Evolutionary conservation across 1,284 basidiomycete species (phyloP), one percentile per base, ranked within the genome.

Genomic region (Porodaedalea pini): DNA sequence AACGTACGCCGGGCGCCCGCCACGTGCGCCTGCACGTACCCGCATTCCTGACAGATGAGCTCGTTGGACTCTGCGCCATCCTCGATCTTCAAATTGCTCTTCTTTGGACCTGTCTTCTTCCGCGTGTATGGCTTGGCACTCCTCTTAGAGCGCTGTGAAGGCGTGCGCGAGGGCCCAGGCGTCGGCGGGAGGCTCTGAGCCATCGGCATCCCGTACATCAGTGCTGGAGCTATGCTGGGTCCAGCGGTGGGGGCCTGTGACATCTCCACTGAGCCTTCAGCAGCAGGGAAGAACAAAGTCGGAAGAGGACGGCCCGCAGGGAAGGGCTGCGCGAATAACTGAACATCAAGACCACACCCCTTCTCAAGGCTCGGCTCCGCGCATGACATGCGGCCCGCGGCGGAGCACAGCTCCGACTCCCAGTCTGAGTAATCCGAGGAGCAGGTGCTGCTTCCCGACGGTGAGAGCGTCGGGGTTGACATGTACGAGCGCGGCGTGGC

Each of bases 401-500:
- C 43, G n/a, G 21, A 2, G 6, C 21, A 21, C 11, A 34, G n/a
- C 40, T 43, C 40, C 23, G 15, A 17, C 21, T 43, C 51, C 51
- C 36, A 43, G 10, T 56, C 54, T 21, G 47, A 29, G 27, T 56
- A 47, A 1, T 48, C 37, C 8, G 37, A 37, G 21, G 34, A 49
- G 55, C 29, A 56, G n/a, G 43, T 19, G 47, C 55, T 51, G 27
- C 47, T 51, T 7, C 29, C 29, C 13, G 36, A 40, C 2, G 55
- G 55, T 6, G 55, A 56, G 19, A 56, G 55, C 29, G 47, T 54
- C n/a, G 27, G 32, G 5, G 40, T 19, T 21, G 45, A 47, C 29
- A 27, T 15, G 34, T 45, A 34, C 43, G 27, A 19, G 27, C 15
- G 3, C 21, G 11, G 32, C 40, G n/a, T 27, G 29, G n/a, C 3